Base-by-base conservation (phyloP, 164 flowering plant species). In the Chloranthus sessilifolius region DNA sequence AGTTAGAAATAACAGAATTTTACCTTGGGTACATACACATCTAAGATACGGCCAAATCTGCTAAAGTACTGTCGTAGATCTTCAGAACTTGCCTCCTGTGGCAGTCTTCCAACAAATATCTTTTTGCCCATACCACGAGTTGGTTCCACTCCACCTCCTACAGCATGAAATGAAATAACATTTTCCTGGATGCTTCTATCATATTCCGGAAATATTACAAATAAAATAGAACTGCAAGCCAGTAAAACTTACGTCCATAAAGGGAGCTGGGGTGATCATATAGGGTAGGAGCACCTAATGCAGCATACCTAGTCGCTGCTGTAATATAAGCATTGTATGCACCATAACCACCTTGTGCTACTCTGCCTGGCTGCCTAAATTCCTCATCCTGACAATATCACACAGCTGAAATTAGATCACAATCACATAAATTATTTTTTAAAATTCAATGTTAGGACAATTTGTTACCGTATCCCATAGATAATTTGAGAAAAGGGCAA, bases 251-350 rank as follows among this genome's bases (percentile, higher is more conserved):
- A 94, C 97, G 79, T 73, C 90, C 90, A 80, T 81, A 87, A 45
- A 62, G 50, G n/a, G 88, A 21, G 57, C 76, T 69, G 29, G 90
- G 95, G 56, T 80, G 82, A 52, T 94, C 97, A 69, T 89, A 94
- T 45, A 87, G 51, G 33, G 99, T 89, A 44, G 99, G 99, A 66
- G 96, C 88, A 67, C 99, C 99, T 16, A 84, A 58, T 9, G 95
- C 83, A n/a, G 88, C 99, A 79, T 94, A 94, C 71, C 97, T 75
- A 51, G 99, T 94, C 24, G 99, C 90, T 49, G 92, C 90, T 55
- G 81, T 73, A 29, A 94, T 89, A 63, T 94, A 94, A 43, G 95
- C 90, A 77, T 82, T 80, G 55, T 94, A 94, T 17, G 97, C 99
- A 73, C 99, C 99, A 74, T 88, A 88, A 38, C 97, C 95, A 64